Base-by-base conservation (phyloP, 768 basidiomycete species). In the Trametes gibbosa region DNA sequence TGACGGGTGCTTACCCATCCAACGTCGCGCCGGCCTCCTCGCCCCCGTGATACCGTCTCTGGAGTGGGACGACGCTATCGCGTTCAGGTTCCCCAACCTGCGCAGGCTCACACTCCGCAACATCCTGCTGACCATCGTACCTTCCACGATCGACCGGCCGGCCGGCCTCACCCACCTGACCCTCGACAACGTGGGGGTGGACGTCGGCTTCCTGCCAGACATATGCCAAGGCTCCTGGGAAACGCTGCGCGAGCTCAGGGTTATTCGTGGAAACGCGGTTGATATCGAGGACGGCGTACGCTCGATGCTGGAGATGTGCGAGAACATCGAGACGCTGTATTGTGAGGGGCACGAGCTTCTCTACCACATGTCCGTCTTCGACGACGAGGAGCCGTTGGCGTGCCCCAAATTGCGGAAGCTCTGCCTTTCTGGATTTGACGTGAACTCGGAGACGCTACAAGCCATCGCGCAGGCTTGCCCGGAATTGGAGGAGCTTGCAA, bases 51-150 rank as follows among this genome's bases (percentile, higher is more conserved):
- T 67, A 24, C 72, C 79, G 1, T 80, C 80, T 17, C 66, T 85
- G 63, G 77, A 79, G 61, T 84, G 83, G 82, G 81, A 83, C 63
- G 81, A 83, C 51, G 69, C 69, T 37, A 67, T 82, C n/a, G 72
- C 75, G 2, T 76, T 74, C 68, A 74, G 72, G 45, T 83, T 84
- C 62, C 69, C 75, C 9, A 74, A 68, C 55, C 74, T 84, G 29
- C 70, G 67, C 61, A 74, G 65, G 41, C 73, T 85, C 55, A 73
- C 72, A 35, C 69, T 84, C 29, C 75, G 75, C 34, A 65, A 76
- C 58, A 63, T 82, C 23, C 75, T 79, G 47, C 74, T 84, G 45
- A 75, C 78, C 50, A 72, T 84, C 46, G 65, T 73, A 23, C 66
- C 69, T 13, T 68, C 75, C 7, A 67, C 70, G n/a, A 67, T 72